Evolutionary conservation across 768 basidiomycete genomes (phyloP).

Genomic region (Calocera viscosa): DNA sequence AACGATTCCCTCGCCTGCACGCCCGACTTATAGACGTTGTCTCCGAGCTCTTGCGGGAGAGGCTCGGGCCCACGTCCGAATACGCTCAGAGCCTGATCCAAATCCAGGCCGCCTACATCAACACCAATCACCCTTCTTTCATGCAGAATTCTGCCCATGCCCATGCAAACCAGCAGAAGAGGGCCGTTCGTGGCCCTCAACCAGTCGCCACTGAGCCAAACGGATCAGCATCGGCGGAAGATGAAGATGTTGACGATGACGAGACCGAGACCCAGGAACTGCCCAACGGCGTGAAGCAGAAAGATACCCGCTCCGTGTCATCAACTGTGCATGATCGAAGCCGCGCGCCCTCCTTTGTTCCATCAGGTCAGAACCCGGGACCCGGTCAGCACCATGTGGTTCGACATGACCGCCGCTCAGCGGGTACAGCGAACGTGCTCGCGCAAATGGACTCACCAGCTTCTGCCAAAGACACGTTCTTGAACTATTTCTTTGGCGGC

Average conservation of each 20-base stretch:
- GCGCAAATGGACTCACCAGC: conserved; percentile 31
- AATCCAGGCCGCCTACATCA: conserved; percentile 98
- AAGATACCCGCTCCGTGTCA: conserved; percentile 1
- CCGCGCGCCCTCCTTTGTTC: conserved; percentile 17
- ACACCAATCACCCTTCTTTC: conserved; percentile 96
- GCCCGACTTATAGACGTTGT: conserved; percentile 91
- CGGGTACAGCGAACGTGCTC: conserved; percentile 20
- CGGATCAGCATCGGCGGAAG: not conserved
- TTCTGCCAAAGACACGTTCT: conserved; percentile 76
- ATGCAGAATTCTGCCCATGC: conserved; percentile 54
- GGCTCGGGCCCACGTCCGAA: conserved; percentile 91
- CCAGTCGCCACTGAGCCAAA: not conserved
- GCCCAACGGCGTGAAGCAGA: not conserved
- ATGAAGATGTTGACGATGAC: not conserved
- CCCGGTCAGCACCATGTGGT: not conserved
- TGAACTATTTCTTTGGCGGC: conserved; percentile 96
- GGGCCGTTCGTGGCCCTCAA: not conserved
- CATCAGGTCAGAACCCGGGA: not conserved
- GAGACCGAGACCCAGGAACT: not conserved
- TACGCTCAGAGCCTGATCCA: conserved; percentile 91
- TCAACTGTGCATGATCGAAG: not conserved
- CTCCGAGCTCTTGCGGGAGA: conserved; percentile 89
- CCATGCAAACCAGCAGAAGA: not conserved
- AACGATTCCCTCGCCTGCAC: conserved; percentile 88
- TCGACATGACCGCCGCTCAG: not conserved